Conservation (phyloP, 1,139 yeast species). For the Pichia sp. region DNA sequence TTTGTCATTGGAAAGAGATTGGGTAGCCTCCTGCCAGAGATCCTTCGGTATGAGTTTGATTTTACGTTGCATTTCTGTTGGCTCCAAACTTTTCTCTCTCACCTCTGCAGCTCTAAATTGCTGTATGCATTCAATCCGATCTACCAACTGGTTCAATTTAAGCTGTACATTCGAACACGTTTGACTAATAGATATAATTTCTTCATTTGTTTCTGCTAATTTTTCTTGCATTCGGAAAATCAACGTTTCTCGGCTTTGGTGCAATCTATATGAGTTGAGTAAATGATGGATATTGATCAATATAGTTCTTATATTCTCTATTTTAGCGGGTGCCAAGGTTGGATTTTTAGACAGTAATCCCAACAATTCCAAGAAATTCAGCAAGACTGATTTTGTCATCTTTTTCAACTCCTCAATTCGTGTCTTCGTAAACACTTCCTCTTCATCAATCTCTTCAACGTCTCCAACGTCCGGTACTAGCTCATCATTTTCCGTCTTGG, state of each 20-base stretch:
- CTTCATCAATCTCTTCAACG: conserved; percentile 28
- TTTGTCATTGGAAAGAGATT: too few relatives aligned
- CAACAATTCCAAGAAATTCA: conserved; percentile 46
- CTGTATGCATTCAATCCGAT: too few relatives aligned
- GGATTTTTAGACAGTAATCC: conserved; percentile 48
- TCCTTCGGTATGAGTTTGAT: too few relatives aligned
- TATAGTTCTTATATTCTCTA: conserved; percentile 43
- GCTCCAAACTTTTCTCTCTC: too few relatives aligned
- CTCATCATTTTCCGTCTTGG: not conserved
- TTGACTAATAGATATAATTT: conserved; percentile 36
- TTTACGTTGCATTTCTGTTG: too few relatives aligned
- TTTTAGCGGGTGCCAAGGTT: conserved; percentile 36
- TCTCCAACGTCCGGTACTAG: not conserved
- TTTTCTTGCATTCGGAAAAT: conserved; percentile 44
- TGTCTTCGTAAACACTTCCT: conserved; percentile 36
- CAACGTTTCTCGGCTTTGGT: conserved; percentile 52
- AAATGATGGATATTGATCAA: conserved; percentile 51
- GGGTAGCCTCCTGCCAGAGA: too few relatives aligned
- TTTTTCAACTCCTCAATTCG: conserved; percentile 48
- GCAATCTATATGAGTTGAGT: conserved; percentile 50
- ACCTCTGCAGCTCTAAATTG: too few relatives aligned
- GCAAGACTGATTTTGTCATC: conserved; percentile 46
- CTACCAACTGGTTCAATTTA: too few relatives aligned
- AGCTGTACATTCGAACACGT: conserved; percentile 32
- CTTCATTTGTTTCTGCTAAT: conserved; percentile 35